These are phyloP conservation scores for Neofusicoccum umdonicola DNA, from an alignment of 2,329 filamentous ascomycete genomes.

Conservation along the genomic window DNA sequence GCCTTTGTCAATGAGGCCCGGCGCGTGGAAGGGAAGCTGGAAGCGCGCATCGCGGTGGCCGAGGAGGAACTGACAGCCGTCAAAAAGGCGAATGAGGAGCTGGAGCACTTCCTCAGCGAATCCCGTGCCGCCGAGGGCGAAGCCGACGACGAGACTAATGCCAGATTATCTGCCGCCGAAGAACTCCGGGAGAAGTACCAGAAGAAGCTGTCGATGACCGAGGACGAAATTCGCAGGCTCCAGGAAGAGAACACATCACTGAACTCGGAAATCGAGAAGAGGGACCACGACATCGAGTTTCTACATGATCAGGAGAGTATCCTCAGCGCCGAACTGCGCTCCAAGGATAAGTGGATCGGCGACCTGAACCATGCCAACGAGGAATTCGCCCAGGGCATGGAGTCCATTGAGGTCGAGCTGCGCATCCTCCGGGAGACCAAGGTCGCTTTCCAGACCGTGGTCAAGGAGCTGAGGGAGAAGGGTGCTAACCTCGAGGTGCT, in stretches of 20 bases:
- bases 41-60: slow-evolving; percentile 27
- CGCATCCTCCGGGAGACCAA: slow-evolving; percentile 30
- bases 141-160: slow-evolving; percentile 30
- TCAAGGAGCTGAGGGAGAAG: slow-evolving; percentile 32
- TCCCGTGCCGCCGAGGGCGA: slow-evolving; percentile 30
- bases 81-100: slow-evolving; percentile 28
- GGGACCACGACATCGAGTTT: slow-evolving; percentile 26
- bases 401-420: slow-evolving; percentile 31
- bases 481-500: slow-evolving; percentile 25
- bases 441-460: slow-evolving; percentile 29
- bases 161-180: slow-evolving; percentile 29
- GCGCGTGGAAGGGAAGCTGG: slow-evolving; percentile 30
- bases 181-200: slow-evolving; percentile 32
- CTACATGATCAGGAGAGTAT: slow-evolving; percentile 26
- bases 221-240: slow-evolving; percentile 22
- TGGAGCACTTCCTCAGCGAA: slow-evolving; percentile 33
- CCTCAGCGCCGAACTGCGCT: slow-evolving; percentile 25
- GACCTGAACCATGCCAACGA: slow-evolving; percentile 27
- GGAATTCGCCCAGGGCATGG: slow-evolving; percentile 26
- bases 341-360: slow-evolving; percentile 29
- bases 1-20: slow-evolving; percentile 28
- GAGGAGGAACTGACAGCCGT: slow-evolving; percentile 33
- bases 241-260: slow-evolving; percentile 19
- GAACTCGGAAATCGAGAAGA: slow-evolving; percentile 29
- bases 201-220: slow-evolving; percentile 28